Percentiles rank a stretch among this genome's conserved stretches.
Evolutionary conservation across 2,329 filamentous ascomycete species (phyloP).

Genomic region (Nemania sp.): DNA sequence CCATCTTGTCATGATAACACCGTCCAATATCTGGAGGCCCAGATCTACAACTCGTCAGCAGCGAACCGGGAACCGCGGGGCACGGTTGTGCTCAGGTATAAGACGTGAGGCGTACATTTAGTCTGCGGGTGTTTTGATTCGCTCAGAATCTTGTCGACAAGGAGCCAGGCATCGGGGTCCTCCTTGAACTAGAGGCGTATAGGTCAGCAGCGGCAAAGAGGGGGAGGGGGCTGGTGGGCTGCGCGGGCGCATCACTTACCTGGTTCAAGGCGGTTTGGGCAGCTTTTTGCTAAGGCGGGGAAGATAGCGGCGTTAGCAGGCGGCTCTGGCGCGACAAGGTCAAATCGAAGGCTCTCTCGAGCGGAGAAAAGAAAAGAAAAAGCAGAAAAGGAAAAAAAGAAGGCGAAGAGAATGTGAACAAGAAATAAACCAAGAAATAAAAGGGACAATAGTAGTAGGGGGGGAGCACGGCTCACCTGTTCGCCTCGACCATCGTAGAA

Average conservation of each 20-base stretch:
- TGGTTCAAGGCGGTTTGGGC: constrained; percentile 92
- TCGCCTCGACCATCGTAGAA: constrained; percentile 98
- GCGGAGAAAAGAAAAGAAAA: neutral
- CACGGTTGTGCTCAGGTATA: constrained; percentile 1
- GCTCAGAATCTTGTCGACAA: constrained; percentile 95
- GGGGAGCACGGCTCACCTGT: constrained; percentile 62
- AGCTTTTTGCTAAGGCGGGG: constrained; percentile 79
- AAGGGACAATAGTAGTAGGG: neutral
- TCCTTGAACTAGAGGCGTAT: constrained; percentile 80
- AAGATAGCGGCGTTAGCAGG: constrained; percentile 37
- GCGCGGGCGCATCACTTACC: constrained; percentile 57
- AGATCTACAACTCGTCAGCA: constrained; percentile 66
- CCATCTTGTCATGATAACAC: constrained; percentile 99
- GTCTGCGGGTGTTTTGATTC: constrained; percentile 93
- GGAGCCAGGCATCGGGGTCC: constrained; percentile 95
- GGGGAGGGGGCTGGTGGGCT: constrained; percentile 9
- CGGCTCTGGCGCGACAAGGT: constrained; percentile 16
- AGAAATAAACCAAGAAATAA: too few species aligned
- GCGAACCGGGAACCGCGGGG: constrained; percentile 11
- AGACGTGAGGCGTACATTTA: constrained; percentile 71
- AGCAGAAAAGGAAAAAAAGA: too few species aligned
- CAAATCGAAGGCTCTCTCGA: constrained; percentile 1
- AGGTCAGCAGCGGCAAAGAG: constrained; percentile 34
- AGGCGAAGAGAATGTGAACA: too few species aligned
- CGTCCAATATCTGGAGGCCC: constrained; percentile 93